These are phyloP conservation scores for Phytophthora aleatoria DNA, from an alignment of 352 stramenopile species.

Conservation along the genomic window DNA sequence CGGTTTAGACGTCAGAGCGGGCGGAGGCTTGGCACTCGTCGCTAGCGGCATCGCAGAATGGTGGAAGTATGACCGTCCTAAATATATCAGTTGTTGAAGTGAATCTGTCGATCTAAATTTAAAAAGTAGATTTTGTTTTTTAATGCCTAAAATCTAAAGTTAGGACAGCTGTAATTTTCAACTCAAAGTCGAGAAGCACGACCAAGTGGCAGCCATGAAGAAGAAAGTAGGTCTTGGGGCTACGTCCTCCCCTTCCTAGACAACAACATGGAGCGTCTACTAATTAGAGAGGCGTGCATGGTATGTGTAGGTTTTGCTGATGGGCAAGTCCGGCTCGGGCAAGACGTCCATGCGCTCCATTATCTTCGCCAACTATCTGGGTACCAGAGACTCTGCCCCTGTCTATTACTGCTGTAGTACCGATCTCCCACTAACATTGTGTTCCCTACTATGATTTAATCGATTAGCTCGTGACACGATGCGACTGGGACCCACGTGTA, in stretches of 20 bases:
- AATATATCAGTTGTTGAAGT: slow-evolving; percentile 5
- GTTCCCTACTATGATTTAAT: neutral
- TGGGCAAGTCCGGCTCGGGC: slow-evolving; percentile 95
- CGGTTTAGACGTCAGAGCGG: slow-evolving; percentile 25
- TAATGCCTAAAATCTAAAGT: neutral
- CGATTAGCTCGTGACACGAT: slow-evolving; percentile 95
- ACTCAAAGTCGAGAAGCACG: neutral
- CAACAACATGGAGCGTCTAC: neutral
- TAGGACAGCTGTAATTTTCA: slow-evolving; percentile 1
- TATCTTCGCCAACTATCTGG: slow-evolving; percentile 99
- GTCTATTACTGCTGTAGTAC: neutral
- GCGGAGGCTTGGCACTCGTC: slow-evolving; percentile 12
- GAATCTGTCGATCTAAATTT: neutral
- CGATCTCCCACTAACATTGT: neutral
- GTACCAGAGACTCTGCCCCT: slow-evolving; percentile 26
- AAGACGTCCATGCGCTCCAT: slow-evolving; percentile 99
- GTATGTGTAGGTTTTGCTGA: slow-evolving; percentile 89
- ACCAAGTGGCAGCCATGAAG: slow-evolving; percentile 42
- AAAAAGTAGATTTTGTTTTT: neutral
- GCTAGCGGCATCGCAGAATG: slow-evolving; percentile 11
- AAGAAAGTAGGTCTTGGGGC: slow-evolving; percentile 47
- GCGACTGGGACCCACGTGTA: slow-evolving; percentile 94
- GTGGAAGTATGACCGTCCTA: neutral
- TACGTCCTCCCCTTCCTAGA: neutral
- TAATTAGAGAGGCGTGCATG: neutral